These are phyloP conservation scores for Nigrospora oryzae DNA, from an alignment of 2,329 filamentous ascomycete species.

Conservation along the genomic window DNA sequence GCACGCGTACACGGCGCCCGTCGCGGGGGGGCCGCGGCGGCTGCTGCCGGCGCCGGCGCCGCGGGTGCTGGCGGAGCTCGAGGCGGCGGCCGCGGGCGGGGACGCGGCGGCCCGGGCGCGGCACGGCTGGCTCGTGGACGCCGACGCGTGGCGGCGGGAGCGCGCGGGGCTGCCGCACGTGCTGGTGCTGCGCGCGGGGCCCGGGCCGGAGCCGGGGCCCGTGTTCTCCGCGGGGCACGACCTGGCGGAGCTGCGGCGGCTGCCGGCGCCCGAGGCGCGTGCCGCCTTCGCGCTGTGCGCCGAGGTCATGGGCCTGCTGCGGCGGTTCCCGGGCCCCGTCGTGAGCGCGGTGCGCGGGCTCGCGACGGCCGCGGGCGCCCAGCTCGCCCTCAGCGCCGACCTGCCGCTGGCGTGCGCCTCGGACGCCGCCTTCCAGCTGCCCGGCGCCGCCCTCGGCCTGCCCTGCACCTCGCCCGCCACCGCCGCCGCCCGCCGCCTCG, in stretches of 20 bases:
- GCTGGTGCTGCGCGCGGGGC: conserved; percentile 19
- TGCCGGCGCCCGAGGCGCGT: background rate
- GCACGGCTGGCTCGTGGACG: conserved; percentile 19
- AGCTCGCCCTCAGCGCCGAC: conserved; percentile 23
- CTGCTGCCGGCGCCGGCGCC: conserved; percentile 19
- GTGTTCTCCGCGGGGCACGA: conserved; percentile 24
- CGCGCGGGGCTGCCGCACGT: conserved; percentile 17
- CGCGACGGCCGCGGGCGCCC: conserved; percentile 21
- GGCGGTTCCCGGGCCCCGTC: conserved; percentile 19
- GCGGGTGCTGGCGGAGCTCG: conserved; percentile 8
- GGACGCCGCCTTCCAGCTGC: conserved; percentile 15
- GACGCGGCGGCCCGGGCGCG: background rate
- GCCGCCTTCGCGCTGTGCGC: conserved; percentile 19
- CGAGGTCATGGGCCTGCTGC: conserved; percentile 21
- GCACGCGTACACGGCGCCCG: conserved; percentile 12
- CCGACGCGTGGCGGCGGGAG: conserved; percentile 11
- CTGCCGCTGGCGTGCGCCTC: conserved; percentile 14
- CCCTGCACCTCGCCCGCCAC: conserved; percentile 22
- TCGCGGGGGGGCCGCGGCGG: conserved; percentile 8
- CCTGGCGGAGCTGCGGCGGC: conserved; percentile 14
- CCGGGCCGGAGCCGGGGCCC: conserved; percentile 5
- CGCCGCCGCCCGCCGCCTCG: conserved; percentile 15
- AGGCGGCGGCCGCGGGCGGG: background rate
- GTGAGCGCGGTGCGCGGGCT: conserved; percentile 21
- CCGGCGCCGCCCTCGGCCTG: conserved; percentile 19